phyloP scores from a whole-genome alignment of 106 monocot genomes.

The Dendrobium catenatum region DNA sequence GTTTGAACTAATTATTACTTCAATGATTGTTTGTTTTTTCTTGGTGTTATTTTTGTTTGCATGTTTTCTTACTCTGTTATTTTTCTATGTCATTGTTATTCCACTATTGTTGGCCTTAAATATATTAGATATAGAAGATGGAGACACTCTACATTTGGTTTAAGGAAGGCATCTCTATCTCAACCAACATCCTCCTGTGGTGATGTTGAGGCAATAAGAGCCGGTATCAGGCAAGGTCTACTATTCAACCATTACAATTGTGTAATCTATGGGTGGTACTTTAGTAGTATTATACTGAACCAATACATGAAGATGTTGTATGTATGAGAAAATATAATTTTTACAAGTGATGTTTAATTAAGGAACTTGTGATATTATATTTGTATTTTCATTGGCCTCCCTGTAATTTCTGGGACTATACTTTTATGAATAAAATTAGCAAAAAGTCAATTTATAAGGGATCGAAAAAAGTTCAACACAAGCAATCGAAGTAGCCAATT shows the following conservation, averaged over 20 bases:
- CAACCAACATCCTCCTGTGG: slow-evolving; percentile 29
- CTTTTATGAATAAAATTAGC: not conserved
- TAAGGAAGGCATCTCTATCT: slow-evolving; percentile 47
- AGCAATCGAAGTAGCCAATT: not conserved
- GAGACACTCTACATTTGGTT: slow-evolving; percentile 87
- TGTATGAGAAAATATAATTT: not conserved
- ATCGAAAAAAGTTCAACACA: not conserved
- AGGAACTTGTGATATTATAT: not conserved
- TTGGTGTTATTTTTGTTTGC: not conserved
- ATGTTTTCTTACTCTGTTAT: not conserved
- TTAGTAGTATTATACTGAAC: not conserved
- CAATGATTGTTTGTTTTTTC: not conserved
- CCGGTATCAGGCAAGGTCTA: not conserved
- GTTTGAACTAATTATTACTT: not conserved
- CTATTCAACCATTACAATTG: not conserved
- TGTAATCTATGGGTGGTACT: not conserved
- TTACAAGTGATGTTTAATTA: not conserved
- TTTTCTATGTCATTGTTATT: not conserved
- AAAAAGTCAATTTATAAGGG: not conserved
- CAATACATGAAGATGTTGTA: not conserved
- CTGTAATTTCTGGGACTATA: not conserved
- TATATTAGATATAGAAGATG: slow-evolving; percentile 74
- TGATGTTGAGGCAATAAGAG: not conserved
- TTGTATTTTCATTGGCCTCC: not conserved
- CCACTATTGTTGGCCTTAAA: slow-evolving; percentile 23